phyloP scores from a whole-genome alignment of 805 yeast species.

The Candida pseudoglaebosa region DNA sequence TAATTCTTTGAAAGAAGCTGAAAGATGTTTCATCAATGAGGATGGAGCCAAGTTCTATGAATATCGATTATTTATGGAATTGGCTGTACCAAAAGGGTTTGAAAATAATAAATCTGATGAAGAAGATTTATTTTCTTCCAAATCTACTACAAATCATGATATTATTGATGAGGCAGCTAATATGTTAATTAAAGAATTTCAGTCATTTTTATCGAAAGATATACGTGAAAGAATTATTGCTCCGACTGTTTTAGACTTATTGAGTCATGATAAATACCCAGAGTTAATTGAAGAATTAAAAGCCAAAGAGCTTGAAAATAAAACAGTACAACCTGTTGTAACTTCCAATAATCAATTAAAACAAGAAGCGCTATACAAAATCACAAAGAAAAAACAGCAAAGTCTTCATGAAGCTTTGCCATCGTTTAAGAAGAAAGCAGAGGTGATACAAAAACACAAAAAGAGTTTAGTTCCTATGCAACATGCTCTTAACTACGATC shows the following conservation, averaged over 20 bases:
- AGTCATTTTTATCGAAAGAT: constrained; percentile 61
- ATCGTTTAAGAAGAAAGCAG: constrained; percentile 29
- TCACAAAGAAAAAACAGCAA: constrained; percentile 18
- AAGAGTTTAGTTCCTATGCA: constrained; percentile 46
- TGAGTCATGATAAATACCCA: constrained; percentile 59
- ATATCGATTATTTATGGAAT: constrained; percentile 53
- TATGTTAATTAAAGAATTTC: constrained; percentile 59
- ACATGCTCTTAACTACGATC: constrained; percentile 47
- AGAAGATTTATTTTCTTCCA: constrained; percentile 4
- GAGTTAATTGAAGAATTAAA: constrained; percentile 36
- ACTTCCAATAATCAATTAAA: constrained; percentile 15
- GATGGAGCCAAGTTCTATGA: constrained; percentile 53
- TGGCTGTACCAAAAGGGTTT: constrained; percentile 47
- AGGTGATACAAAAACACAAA: constrained; percentile 12
- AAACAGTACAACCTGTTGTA: constrained; percentile 11
- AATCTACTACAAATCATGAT: constrained; percentile 15
- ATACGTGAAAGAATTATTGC: constrained; percentile 70
- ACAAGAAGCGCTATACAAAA: constrained; percentile 23
- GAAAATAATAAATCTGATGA: constrained; percentile 13
- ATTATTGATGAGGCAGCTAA: constrained; percentile 57
- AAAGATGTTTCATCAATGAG: constrained; percentile 53
- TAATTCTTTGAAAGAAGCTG: constrained; percentile 54
- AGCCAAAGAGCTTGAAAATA: constrained; percentile 20
- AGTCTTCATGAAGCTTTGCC: constrained; percentile 21
- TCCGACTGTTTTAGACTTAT: constrained; percentile 57